A percentile compares a stretch with the other conserved stretches of the same genome.
Evolutionary conservation across 1,284 basidiomycete genomes (phyloP).

Genomic region (Prillingera fragicola): DNA sequence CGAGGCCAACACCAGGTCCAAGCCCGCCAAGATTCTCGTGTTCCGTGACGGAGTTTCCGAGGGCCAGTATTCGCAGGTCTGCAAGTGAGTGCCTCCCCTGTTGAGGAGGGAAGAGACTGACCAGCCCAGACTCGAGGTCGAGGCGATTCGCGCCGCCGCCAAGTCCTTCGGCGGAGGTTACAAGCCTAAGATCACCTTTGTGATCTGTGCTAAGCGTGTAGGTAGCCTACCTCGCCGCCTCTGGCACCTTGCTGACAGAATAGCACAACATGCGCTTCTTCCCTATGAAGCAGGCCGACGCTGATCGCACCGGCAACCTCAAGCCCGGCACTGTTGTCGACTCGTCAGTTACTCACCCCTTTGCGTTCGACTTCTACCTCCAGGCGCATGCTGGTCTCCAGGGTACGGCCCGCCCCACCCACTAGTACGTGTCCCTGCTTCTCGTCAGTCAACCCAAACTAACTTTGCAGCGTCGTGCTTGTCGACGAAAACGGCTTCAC

Average conservation of each 20-base stretch:
- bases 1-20: conserved; percentile 32
- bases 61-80: conserved; percentile 50
- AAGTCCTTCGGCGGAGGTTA: conserved; percentile 29
- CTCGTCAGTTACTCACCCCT: conserved; percentile 47
- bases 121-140: conserved; percentile 30
- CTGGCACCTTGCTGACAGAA: background rate
- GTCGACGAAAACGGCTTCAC: conserved; percentile 37
- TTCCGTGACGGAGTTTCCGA: conserved; percentile 53
- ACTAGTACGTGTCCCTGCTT: conserved; percentile 45
- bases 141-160: conserved; percentile 26
- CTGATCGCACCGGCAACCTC: conserved; percentile 48
- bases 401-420: conserved; percentile 49
- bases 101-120: background rate
- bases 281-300: conserved; percentile 31
- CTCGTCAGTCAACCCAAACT: no score
- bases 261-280: conserved; percentile 51
- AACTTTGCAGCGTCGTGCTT: conserved; percentile 26
- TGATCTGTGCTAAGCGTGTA: conserved; percentile 45
- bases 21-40: conserved; percentile 47
- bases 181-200: conserved; percentile 46
- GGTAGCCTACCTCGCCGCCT: background rate
- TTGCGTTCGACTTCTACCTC: conserved; percentile 45
- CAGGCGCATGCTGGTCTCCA: conserved; percentile 45
- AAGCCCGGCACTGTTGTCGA: conserved; percentile 47
- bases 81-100: conserved; percentile 28